Base-by-base conservation (phyloP, 352 stramenopile species). In the Globisporangium takayamanum region DNA sequence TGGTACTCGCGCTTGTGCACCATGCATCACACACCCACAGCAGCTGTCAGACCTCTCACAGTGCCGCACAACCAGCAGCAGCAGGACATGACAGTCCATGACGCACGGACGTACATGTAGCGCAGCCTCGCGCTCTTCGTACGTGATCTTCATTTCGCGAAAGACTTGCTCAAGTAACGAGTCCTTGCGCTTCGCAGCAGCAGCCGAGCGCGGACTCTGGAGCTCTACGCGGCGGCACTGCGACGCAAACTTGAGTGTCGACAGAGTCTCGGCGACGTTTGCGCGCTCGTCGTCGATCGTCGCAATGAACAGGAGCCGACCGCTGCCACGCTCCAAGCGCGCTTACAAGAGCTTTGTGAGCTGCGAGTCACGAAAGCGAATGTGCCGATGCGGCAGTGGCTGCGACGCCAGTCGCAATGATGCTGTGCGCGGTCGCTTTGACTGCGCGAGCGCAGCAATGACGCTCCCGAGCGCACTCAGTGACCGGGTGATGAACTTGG, bases 401-500 rank as follows among this genome's bases (percentile, higher is more conserved):
- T 55, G 60, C 8, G 57, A 44, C 25, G 10, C 45, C 26, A 37
- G 1, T 58, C 22, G 11, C 12, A 44, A 2, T 45, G 45, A 2
- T 57, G 26, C 25, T 46, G 37, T 25, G 33, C 33, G 33, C 33
- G 33, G 10, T 12, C 33, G 33, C 33, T 39, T 39, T 12, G 33
- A 62, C 30, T 78, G 68, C 3, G 80, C 70, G 12, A 91, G 66
- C 12, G 76, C 70, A 5, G 73, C 66, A 37, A 91, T 88, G 33
- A 91, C 80, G 44, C 72, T 77, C n/a, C 80, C 80, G 16, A 91
- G 51, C 2, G 80, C 78, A 45, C 73, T 87, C 1, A 91, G 62
- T 5, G 80, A 91, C 10, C 73, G 72, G 54, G 89, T 91, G 60
- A 91, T 91, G 56, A 88, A 88, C 57, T 91, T 91, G 39, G 80